Evolutionary conservation across 768 basidiomycete species (phyloP), one percentile per base, ranked within the genome.

Genomic region (Sarcodon sp.): DNA sequence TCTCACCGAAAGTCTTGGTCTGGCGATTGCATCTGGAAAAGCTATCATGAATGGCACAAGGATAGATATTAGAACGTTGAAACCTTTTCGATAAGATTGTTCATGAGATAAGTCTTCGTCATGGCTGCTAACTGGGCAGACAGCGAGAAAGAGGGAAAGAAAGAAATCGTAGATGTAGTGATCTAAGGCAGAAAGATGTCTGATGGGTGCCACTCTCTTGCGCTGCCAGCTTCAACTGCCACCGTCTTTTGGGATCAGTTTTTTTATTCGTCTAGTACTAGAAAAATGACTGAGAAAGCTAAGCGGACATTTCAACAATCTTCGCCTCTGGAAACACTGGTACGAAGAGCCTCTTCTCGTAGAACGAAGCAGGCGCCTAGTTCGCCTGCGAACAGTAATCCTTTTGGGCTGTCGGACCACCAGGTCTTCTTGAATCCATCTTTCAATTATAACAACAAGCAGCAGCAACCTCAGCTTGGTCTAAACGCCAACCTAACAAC

Each of bases 61-160:
- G 13, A n/a, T 34, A 2, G n/a, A 31, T 13, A 44, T 13, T n/a
- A 53, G 37, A 15, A 37, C 45, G 43, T 18, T 45, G 18, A 13
- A 54, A 79, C 87, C 73, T 89, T 89, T 64, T 89, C 87, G 50
- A 87, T 76, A 56, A 89, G 74, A 66, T 74, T 81, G 59, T 80
- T 87, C 83, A 89, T 87, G 45, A 88, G 66, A 56, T 87, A 88
- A 51, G 78, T 77, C 61, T 88, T 88, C 54, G 87, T 88, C 86
- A 89, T 89, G 56, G 61, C 73, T 66, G 52, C 12, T 33, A 44
- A 21, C 36, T 41, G 39, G 35, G 43, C n/a, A 16, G 33, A 47
- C 35, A 12, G 49, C 21, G 33, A 38, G 43, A 33, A 35, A 34
- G 36, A 31, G 15, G 4, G 39, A 33, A 35, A 6, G 48, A 21